These are phyloP conservation scores for Mycena vulgaris DNA, from an alignment of 768 basidiomycete genomes.

Conservation along the genomic window DNA sequence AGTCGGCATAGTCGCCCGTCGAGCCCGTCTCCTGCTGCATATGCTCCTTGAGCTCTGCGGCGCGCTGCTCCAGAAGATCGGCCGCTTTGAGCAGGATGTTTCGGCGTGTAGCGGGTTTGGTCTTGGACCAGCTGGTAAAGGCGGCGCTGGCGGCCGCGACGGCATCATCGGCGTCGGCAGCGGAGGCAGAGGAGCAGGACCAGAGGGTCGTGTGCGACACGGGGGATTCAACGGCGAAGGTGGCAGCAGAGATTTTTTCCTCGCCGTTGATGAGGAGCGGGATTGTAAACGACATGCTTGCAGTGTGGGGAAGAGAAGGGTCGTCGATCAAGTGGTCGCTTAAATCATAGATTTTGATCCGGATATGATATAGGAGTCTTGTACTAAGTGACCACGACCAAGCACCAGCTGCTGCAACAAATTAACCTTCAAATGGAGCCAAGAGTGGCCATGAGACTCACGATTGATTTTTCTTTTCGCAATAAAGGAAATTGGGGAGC, in stretches of 20 bases:
- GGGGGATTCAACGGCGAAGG: conserved; percentile 36
- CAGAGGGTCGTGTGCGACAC: conserved; percentile 24
- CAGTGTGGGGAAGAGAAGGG: too few relatives aligned
- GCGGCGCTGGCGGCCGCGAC: conserved; percentile 32
- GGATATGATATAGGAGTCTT: too few relatives aligned
- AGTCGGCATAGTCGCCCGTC: not conserved
- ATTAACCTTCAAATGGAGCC: too few relatives aligned
- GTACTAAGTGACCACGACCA: too few relatives aligned
- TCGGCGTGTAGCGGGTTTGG: conserved; percentile 31
- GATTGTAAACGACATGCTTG: conserved; percentile 29
- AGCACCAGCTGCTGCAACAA: too few relatives aligned
- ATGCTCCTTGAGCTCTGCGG: conserved; percentile 11
- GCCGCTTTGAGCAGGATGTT: conserved; percentile 38
- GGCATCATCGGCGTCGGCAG: conserved; percentile 28
- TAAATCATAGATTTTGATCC: too few relatives aligned
- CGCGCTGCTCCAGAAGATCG: conserved; percentile 30
- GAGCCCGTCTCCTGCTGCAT: conserved; percentile 36
- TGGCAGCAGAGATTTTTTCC: conserved; percentile 18
- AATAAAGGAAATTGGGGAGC: too few relatives aligned
- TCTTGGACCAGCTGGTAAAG: conserved; percentile 35
- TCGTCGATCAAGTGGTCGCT: too few relatives aligned
- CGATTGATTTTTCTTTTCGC: too few relatives aligned
- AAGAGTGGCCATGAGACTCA: too few relatives aligned
- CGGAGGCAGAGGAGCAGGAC: conserved; percentile 28
- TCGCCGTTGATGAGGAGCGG: conserved; percentile 37